These are phyloP conservation scores for Rubia tinctorum DNA, from an alignment of 305 asterid genomes.

Conservation along the genomic window DNA sequence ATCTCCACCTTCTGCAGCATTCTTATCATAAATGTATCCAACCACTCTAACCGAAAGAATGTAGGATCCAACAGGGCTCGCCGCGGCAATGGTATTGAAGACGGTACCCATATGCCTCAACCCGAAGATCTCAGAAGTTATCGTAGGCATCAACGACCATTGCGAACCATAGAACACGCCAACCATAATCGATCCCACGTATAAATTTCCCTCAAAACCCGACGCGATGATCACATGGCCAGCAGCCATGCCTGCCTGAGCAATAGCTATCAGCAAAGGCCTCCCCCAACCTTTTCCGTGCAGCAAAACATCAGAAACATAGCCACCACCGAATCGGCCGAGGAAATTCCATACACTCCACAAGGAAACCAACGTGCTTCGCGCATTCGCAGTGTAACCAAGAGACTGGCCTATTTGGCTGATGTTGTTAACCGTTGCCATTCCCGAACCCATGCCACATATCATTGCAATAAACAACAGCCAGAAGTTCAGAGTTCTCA, in stretches of 20 bases:
- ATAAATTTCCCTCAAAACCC: conserved; percentile 26
- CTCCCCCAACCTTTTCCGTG: conserved; percentile 25
- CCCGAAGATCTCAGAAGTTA: conserved; percentile 65
- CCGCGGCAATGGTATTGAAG: conserved; percentile 72
- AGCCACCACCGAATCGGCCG: conserved; percentile 32
- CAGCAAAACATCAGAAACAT: conserved; percentile 20
- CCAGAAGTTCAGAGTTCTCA: conserved; percentile 73
- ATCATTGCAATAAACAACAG: conserved; percentile 66
- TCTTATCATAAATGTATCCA: conserved; percentile 74
- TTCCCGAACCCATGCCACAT: conserved; percentile 53
- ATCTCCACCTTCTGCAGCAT: conserved; percentile 34
- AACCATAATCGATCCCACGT: conserved; percentile 22
- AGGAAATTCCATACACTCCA: conserved; percentile 35
- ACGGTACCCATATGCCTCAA: conserved; percentile 84
- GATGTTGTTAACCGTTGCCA: conserved; percentile 26
- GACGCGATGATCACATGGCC: conserved; percentile 27
- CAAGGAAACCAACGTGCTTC: conserved; percentile 25
- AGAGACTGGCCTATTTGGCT: conserved; percentile 34
- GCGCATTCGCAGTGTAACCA: conserved; percentile 15
- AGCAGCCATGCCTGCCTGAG: conserved; percentile 24
- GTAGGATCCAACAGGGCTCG: conserved; percentile 91
- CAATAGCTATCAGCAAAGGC: conserved; percentile 24
- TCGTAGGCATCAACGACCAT: conserved; percentile 34
- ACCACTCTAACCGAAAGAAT: conserved; percentile 74
- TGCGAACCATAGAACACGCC: conserved; percentile 32